Base-by-base conservation (phyloP, 2,329 filamentous ascomycete genomes). In the Exophiala spinifera region DNA sequence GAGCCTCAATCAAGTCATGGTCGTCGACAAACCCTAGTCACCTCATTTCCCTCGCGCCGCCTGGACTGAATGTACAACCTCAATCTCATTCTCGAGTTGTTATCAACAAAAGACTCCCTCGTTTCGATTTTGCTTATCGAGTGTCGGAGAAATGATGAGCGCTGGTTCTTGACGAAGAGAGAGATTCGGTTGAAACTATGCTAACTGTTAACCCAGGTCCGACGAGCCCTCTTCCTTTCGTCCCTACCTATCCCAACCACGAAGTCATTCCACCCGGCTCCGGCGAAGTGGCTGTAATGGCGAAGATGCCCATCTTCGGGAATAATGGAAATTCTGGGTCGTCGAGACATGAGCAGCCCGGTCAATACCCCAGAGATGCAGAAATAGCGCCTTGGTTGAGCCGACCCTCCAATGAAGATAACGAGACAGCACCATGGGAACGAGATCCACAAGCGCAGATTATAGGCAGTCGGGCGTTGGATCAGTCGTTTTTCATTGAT, bases 341-440 rank as follows among this genome's bases (percentile, higher is more conserved):
- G 59, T 39, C 61, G 59, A 20, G 28, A 51, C 17, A 61, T 61
- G 40, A 64, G 56, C 50, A 58, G 51, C n/a, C 34, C 15, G 14
- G 28, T 31, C 52, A 49, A 17, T 44, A 48, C 51, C 36, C 43
- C 51, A 60, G 17, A 57, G 51, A 33, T 65, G 68, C 11, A 62
- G 66, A 61, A 5, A 67, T 71, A 44, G 64, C 65, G 17, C 67
- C 68, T 8, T 68, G 66, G 64, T 57, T 59, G 15, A 57, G 53
- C 21, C 37, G 63, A 60, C 19, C 65, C 62, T 10, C 65, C 53
- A 40, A 64, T 60, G 57, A 62, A 53, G n/a, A 64, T 60, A n/a
- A 44, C 10, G 42, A 44, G 19, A 31, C 68, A 67, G 50, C 62
- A 53, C 25, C 66, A 58, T 42, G 67, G 68, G 28, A 71, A 37